Percentiles rank a stretch among this genome's conserved stretches.
phyloP scores from a whole-genome alignment of 225 moss, liverwort and hornwort species.

The Asterella californica region DNA sequence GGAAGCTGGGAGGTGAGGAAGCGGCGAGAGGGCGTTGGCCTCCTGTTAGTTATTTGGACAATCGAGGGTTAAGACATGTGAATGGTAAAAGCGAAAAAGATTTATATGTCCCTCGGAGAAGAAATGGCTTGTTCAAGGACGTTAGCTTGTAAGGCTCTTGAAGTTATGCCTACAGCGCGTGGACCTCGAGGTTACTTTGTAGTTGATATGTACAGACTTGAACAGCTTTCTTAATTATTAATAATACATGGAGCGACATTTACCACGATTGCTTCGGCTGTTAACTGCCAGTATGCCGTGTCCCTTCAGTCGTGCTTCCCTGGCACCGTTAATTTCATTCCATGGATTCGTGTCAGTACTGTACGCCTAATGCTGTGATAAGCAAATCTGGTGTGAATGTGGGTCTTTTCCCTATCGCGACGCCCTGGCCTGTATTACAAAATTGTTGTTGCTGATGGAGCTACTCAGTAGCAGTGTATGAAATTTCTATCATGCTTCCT shows the following conservation, averaged over 20 bases:
- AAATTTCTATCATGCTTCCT: not conserved
- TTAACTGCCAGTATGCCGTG: not conserved
- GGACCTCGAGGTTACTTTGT: not conserved
- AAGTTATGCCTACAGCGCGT: not conserved
- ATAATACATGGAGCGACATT: not conserved
- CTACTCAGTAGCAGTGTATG: not conserved
- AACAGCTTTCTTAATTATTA: not conserved
- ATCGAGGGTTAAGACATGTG: not conserved
- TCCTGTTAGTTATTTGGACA: not conserved
- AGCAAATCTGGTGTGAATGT: not conserved
- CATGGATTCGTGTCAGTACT: not conserved
- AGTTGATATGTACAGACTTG: not conserved
- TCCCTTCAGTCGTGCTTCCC: not conserved
- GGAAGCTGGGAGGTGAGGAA: slow-evolving; percentile 1
- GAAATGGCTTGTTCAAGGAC: not conserved
- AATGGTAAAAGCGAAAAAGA: not conserved
- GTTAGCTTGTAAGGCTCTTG: not conserved
- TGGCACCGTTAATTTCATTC: not conserved
- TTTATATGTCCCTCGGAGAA: not conserved
- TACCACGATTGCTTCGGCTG: not conserved
- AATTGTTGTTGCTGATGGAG: not conserved
- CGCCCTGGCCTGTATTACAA: not conserved
- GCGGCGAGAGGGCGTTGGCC: not conserved
- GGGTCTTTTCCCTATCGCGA: too few relatives aligned
- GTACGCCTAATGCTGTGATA: not conserved